Conservation (phyloP, 2,329 filamentous ascomycete species). For the Sporothrix dimorphospora region DNA sequence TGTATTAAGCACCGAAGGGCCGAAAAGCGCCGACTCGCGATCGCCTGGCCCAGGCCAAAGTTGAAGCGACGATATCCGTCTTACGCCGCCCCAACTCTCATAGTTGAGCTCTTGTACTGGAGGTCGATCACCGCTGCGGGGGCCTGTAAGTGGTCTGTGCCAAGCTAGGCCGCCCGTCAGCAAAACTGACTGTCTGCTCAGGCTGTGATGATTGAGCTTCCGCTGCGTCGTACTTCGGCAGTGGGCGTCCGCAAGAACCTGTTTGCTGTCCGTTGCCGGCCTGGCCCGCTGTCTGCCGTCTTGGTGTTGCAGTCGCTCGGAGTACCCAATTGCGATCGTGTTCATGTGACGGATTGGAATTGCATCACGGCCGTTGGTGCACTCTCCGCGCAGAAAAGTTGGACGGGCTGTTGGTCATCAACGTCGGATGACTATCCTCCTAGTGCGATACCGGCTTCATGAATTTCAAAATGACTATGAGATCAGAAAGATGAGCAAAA, state of each 20-base stretch:
- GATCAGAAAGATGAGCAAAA: background rate
- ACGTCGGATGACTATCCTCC: background rate
- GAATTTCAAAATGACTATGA: background rate
- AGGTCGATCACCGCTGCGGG: background rate
- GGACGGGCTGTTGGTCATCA: background rate
- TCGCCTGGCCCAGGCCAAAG: too few relatives aligned
- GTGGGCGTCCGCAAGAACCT: background rate
- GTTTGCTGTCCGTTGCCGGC: background rate
- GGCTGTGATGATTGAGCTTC: background rate
- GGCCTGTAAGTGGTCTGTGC: background rate
- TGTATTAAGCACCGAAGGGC: background rate
- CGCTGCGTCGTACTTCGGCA: background rate
- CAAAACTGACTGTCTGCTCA: background rate
- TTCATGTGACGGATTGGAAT: background rate
- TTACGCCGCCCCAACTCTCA: slow-evolving; percentile 2
- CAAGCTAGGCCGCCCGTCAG: background rate
- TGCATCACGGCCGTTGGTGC: background rate
- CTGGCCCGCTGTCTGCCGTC: too few relatives aligned
- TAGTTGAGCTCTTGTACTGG: background rate
- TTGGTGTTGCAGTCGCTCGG: background rate
- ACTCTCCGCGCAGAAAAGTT: background rate
- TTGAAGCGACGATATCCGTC: slow-evolving; percentile 18
- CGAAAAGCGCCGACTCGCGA: background rate
- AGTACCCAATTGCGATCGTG: background rate
- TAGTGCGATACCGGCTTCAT: background rate